Conservation (phyloP, 352 stramenopile genomes). For the Phytophthora multivora region DNA sequence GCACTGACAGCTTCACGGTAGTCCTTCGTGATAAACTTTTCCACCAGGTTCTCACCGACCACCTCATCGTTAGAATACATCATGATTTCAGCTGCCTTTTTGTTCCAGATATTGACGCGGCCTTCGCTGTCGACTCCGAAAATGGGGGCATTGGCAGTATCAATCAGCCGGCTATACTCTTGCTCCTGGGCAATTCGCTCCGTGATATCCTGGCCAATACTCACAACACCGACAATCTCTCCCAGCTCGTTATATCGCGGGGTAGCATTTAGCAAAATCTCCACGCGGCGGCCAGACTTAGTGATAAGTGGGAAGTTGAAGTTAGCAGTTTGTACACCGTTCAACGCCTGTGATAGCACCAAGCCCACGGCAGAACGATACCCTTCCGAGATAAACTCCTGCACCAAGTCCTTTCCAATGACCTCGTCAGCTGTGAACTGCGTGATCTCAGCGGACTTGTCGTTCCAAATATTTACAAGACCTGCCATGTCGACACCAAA, state of each 20-base stretch:
- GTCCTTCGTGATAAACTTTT: constrained; percentile 90
- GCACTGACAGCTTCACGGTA: constrained; percentile 63
- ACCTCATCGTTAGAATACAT: constrained; percentile 91
- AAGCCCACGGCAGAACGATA: constrained; percentile 64
- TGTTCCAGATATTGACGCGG: constrained; percentile 91
- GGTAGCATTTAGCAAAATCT: constrained; percentile 84
- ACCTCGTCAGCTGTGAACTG: constrained; percentile 90
- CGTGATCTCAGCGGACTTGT: constrained; percentile 90
- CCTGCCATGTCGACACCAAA: constrained; percentile 84
- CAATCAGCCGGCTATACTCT: constrained; percentile 87
- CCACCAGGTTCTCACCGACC: constrained; percentile 87
- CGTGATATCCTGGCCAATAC: constrained; percentile 87
- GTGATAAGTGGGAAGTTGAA: constrained; percentile 88
- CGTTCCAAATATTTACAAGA: constrained; percentile 91
- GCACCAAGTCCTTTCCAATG: constrained; percentile 87
- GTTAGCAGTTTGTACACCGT: constrained; percentile 78
- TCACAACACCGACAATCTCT: constrained; percentile 82
- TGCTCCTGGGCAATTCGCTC: constrained; percentile 91
- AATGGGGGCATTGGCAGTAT: constrained; percentile 90
- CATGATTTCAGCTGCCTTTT: constrained; percentile 91
- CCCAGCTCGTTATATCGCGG: constrained; percentile 75
- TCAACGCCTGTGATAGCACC: constrained; percentile 72
- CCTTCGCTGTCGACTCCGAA: constrained; percentile 88
- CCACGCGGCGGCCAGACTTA: constrained; percentile 67
- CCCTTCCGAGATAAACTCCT: constrained; percentile 88